Evolutionary conservation across 2,329 filamentous ascomycete species (phyloP).

Genomic region (Clonostachys byssicola): DNA sequence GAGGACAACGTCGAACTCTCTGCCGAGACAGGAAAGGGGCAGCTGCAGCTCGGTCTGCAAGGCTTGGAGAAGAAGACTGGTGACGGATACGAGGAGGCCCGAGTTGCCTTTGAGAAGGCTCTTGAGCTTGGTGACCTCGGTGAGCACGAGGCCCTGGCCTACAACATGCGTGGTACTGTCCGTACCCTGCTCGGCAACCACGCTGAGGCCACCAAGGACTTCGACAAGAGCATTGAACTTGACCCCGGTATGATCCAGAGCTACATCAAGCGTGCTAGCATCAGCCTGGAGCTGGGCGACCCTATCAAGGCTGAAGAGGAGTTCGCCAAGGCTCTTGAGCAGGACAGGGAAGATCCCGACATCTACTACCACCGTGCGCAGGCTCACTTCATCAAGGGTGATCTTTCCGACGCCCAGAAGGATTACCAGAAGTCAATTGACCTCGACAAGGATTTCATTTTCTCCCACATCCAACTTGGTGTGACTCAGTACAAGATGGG

Average conservation of each 20-base stretch:
- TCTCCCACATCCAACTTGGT: conserved; percentile 98
- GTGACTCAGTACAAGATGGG: conserved; percentile 99
- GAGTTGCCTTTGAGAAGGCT: conserved; percentile 81
- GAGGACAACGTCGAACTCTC: conserved; percentile 76
- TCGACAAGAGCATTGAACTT: conserved; percentile 90
- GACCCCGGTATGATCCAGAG: conserved; percentile 87
- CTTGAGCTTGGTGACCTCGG: conserved; percentile 76
- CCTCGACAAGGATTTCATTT: conserved; percentile 93
- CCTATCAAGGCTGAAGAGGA: conserved; percentile 83
- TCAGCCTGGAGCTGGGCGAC: conserved; percentile 90
- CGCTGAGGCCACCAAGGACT: conserved; percentile 73
- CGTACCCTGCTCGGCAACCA: conserved; percentile 89
- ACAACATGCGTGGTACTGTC: conserved; percentile 97
- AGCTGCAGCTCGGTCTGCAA: conserved; percentile 78
- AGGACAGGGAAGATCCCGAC: conserved; percentile 87
- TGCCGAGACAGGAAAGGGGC: conserved; percentile 76
- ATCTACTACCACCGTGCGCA: conserved; percentile 99
- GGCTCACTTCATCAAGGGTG: conserved; percentile 94
- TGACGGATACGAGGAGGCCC: conserved; percentile 87
- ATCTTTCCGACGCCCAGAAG: conserved; percentile 90
- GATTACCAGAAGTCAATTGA: conserved; percentile 99
- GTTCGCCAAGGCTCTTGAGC: conserved; percentile 78
- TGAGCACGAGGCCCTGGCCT: conserved; percentile 82
- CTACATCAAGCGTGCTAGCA: conserved; percentile 98
- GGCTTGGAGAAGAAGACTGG: conserved; percentile 82